A percentile compares a stretch with the other conserved stretches of the same genome.
phyloP scores from a whole-genome alignment of 1,284 basidiomycete species.

The Ceraceosorus guamensis region DNA sequence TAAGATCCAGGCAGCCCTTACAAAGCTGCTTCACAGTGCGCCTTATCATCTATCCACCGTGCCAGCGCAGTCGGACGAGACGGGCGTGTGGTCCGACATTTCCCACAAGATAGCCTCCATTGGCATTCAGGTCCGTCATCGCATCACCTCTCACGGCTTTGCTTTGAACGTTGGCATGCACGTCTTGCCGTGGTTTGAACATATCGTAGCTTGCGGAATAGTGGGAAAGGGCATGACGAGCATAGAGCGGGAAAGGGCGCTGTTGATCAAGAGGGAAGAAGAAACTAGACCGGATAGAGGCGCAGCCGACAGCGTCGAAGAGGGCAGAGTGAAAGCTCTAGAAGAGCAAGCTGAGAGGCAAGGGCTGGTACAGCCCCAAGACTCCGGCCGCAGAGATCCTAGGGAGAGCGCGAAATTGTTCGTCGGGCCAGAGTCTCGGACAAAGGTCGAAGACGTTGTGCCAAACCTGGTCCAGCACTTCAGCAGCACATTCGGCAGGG shows the following conservation, averaged over 20 bases:
- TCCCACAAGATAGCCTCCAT: conserved; percentile 80
- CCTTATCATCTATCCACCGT: conserved; percentile 47
- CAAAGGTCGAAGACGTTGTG: conserved; percentile 25
- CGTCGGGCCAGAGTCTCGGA: conserved; percentile 4
- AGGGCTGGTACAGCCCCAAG: not conserved
- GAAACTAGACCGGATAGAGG: conserved; percentile 8
- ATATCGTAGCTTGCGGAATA: conserved; percentile 85
- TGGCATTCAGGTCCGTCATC: conserved; percentile 89
- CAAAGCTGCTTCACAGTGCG: conserved; percentile 55
- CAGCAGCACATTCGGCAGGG: conserved; percentile 42
- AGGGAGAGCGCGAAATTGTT: not conserved
- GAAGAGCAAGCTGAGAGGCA: not conserved
- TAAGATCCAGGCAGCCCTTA: conserved; percentile 60
- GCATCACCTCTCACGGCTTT: conserved; percentile 91
- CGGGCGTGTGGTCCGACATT: conserved; percentile 42
- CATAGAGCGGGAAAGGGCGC: conserved; percentile 29
- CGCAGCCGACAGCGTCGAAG: not conserved
- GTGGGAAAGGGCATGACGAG: conserved; percentile 68
- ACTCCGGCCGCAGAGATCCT: not conserved
- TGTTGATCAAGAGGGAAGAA: conserved; percentile 7
- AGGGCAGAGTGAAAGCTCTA: not conserved
- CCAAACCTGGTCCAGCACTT: conserved; percentile 27
- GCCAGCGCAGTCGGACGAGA: conserved; percentile 29
- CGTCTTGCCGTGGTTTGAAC: conserved; percentile 67
- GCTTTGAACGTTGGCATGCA: conserved; percentile 80